phyloP scores from a whole-genome alignment of 768 basidiomycete genomes.

The Strobilomyces echinocephalus region DNA sequence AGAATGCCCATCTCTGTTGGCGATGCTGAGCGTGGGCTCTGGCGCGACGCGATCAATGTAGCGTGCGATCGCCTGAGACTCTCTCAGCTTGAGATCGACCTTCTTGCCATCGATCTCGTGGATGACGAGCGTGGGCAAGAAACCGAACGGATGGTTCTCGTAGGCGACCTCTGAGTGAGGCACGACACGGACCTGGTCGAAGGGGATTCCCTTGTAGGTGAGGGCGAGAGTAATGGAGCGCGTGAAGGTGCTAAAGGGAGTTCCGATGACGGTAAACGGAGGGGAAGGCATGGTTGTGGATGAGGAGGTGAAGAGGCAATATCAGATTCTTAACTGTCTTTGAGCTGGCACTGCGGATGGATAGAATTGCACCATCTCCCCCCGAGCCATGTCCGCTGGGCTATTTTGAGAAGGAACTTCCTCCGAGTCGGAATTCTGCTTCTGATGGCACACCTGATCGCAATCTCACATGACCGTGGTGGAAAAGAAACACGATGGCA shows the following conservation, averaged over 20 bases:
- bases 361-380: not conserved
- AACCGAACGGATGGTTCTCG: slow-evolving; percentile 29
- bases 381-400: too few relatives aligned
- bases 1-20: slow-evolving; percentile 16
- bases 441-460: not conserved
- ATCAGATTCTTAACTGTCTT: not conserved
- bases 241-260: slow-evolving; percentile 32
- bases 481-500: not conserved
- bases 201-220: slow-evolving; percentile 24
- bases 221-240: slow-evolving; percentile 30
- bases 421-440: not conserved
- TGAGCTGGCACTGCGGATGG: not conserved
- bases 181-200: slow-evolving; percentile 21
- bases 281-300: slow-evolving; percentile 14
- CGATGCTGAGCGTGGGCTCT: slow-evolving; percentile 23
- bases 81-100: slow-evolving; percentile 25
- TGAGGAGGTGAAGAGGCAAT: too few relatives aligned
- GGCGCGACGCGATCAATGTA: slow-evolving; percentile 29
- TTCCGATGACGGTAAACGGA: slow-evolving; percentile 28
- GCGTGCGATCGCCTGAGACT: slow-evolving; percentile 27
- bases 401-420: not conserved
- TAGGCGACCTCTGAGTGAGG: slow-evolving; percentile 29
- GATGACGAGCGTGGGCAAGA: slow-evolving; percentile 30
- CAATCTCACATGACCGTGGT: not conserved
- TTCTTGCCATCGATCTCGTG: slow-evolving; percentile 21